A percentile compares a stretch with the other conserved stretches of the same genome.
phyloP scores from a whole-genome alignment of 805 yeast genomes.

The Ogataea dorogensis region DNA sequence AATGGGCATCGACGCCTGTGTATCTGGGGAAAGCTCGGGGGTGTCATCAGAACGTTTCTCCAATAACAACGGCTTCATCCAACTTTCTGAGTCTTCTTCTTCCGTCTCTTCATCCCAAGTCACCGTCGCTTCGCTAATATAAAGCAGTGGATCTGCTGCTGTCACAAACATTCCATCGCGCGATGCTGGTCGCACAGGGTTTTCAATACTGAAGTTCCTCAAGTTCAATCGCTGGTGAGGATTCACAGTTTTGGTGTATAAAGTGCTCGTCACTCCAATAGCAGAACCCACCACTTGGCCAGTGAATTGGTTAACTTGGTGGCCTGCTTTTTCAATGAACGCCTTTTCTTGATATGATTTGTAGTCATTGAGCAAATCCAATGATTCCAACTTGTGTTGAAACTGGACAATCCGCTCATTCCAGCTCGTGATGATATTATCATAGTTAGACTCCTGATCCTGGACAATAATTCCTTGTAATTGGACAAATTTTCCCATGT shows the following conservation, averaged over 20 bases:
- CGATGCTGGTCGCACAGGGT: slow-evolving; percentile 36
- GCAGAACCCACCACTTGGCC: slow-evolving; percentile 31
- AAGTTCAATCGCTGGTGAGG: slow-evolving; percentile 31
- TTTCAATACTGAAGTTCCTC: slow-evolving; percentile 30
- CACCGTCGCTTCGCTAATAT: slow-evolving; percentile 15
- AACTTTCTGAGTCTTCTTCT: slow-evolving; percentile 14
- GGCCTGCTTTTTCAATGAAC: slow-evolving; percentile 33
- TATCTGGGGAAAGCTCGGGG: slow-evolving; percentile 3
- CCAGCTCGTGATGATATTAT: slow-evolving; percentile 40
- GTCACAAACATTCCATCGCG: slow-evolving; percentile 34
- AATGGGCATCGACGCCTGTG: slow-evolving; percentile 3
- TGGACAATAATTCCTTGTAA: slow-evolving; percentile 33
- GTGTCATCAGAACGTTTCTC: slow-evolving; percentile 14
- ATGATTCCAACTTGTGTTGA: slow-evolving; percentile 39
- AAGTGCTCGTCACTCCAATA: slow-evolving; percentile 29
- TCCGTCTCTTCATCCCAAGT: slow-evolving; percentile 4
- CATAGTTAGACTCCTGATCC: slow-evolving; percentile 26
- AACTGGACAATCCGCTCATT: slow-evolving; percentile 35
- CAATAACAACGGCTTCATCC: slow-evolving; percentile 27
- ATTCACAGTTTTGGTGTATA: slow-evolving; percentile 33
- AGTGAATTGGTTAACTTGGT: slow-evolving; percentile 25
- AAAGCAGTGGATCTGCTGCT: slow-evolving; percentile 31
- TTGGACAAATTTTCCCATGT: slow-evolving; percentile 28
- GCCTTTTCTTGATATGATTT: slow-evolving; percentile 37
- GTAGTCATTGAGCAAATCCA: slow-evolving; percentile 39